A percentile compares a stretch with the other conserved stretches of the same genome.
These are phyloP conservation scores for Beauveria brongniartii DNA, from an alignment of 2,329 filamentous ascomycete species.

Conservation along the genomic window DNA sequence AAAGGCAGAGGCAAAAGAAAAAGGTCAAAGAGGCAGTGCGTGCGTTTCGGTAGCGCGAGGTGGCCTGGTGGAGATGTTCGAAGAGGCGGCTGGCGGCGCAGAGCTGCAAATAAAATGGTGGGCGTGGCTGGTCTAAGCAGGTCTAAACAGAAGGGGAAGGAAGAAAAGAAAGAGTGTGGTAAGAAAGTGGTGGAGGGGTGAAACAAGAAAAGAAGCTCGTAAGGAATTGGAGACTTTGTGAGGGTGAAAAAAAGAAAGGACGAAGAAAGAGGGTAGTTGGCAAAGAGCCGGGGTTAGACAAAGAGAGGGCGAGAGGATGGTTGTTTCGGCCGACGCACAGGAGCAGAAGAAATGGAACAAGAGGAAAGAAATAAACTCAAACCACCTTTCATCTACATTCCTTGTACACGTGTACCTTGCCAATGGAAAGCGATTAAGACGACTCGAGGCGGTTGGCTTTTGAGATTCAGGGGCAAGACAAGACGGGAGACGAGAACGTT, in stretches of 20 bases:
- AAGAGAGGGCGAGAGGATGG: not conserved
- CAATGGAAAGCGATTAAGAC: too few relatives aligned
- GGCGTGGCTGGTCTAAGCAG: not conserved
- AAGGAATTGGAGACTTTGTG: too few relatives aligned
- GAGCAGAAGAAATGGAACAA: not conserved
- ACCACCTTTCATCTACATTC: too few relatives aligned
- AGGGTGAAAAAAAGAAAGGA: too few relatives aligned
- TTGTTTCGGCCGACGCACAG: conserved; percentile 1
- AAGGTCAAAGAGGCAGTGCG: conserved; percentile 4
- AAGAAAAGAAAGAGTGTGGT: not conserved
- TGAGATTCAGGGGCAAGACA: too few relatives aligned
- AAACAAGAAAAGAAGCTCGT: not conserved
- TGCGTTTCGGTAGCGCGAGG: conserved; percentile 1
- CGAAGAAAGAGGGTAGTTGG: not conserved
- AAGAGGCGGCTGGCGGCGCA: not conserved
- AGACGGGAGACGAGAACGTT: too few relatives aligned
- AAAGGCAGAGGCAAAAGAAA: not conserved
- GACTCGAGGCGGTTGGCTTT: too few relatives aligned
- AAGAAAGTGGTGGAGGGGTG: not conserved
- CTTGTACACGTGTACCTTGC: too few relatives aligned
- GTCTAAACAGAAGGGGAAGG: not conserved
- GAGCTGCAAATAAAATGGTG: not conserved
- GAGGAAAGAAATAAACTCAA: too few relatives aligned
- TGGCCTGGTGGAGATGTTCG: not conserved
- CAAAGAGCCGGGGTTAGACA: not conserved